Base-by-base conservation (phyloP, 2,329 filamentous ascomycete species). In the Hypoxylon sp. region DNA sequence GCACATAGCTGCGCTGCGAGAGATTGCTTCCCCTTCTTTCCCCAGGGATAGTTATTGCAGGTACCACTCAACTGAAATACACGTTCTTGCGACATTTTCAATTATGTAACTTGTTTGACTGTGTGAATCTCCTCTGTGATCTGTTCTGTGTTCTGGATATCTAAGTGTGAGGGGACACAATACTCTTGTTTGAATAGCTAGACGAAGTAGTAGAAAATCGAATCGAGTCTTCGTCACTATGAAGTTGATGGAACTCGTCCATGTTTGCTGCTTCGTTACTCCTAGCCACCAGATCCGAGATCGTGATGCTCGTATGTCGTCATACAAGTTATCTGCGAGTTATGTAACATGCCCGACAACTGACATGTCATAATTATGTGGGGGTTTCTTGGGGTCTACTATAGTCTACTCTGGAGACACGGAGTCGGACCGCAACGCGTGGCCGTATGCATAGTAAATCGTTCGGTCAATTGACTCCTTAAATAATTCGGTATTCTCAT, bases 21-120 rank as follows among this genome's bases (percentile, higher is more conserved):
- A 0, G 90, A 92, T 2, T 89, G 75, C 13, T 81, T 82, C 26
- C 90, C 90, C 69, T 85, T 82, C 73, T 88, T 91, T 2, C 91
- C 91, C 90, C 90, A 93, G 10, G 85, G 82, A 68, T 92, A 92
- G 69, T 88, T 82, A 76, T 88, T 82, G 71, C 79, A 81, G 20
- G 77, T 78, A 52, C 81, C 80, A 59, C 73, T 75, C n/a, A 84
- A 75, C 68, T 83, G 81, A 64, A 84, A 81, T 3, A 83, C 76
- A 26, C 70, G 71, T 7, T 69, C 71, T 20, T 69, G 59, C 41
- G 67, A 56, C 68, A 74, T 73, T 30, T 41, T 58, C 46, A 34
- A 39, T 19, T 41, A 6, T 6, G 10, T 34, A 15, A 19, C 15
- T 24, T 11, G 11, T 34, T 15, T 51, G 11, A 34, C 11, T 59